Percentiles rank a stretch among this genome's conserved stretches.
Evolutionary conservation across 2,329 filamentous ascomycete species (phyloP).

Genomic region (Aspergillus puulaauensis): DNA sequence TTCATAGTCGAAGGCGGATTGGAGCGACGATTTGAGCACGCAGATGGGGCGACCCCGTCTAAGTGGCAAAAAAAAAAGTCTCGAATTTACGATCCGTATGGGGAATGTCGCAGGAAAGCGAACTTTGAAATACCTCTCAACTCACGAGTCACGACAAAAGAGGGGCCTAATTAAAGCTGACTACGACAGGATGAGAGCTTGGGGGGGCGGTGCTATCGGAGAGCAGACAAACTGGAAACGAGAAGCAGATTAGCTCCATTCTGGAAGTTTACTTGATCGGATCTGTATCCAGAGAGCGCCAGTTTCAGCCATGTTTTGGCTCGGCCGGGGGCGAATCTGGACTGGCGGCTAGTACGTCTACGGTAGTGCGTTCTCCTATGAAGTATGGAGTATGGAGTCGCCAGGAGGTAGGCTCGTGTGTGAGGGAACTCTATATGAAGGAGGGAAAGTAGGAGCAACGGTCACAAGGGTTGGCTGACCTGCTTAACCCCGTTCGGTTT

Average conservation of each 20-base stretch:
- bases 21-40: neutral
- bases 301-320: slow-evolving; percentile 21
- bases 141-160: neutral
- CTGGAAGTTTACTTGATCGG: slow-evolving; percentile 19
- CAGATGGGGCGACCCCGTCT: slow-evolving; percentile 3
- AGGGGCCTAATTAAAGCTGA: neutral
- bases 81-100: neutral
- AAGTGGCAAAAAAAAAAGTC: neutral
- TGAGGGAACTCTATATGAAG: neutral
- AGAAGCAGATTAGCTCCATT: slow-evolving; percentile 14
- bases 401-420: neutral
- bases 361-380: neutral
- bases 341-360: neutral
- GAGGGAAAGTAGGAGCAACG: neutral
- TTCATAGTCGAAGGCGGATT: neutral
- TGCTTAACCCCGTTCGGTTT: neutral
- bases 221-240: neutral
- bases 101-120: neutral
- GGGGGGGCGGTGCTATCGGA: neutral
- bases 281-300: slow-evolving; percentile 4
- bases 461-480: neutral
- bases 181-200: neutral
- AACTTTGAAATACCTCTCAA: neutral
- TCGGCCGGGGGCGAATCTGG: neutral
- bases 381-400: too few species aligned